Base-by-base conservation (phyloP, 441 rosid species). In the Viola pubescens region DNA sequence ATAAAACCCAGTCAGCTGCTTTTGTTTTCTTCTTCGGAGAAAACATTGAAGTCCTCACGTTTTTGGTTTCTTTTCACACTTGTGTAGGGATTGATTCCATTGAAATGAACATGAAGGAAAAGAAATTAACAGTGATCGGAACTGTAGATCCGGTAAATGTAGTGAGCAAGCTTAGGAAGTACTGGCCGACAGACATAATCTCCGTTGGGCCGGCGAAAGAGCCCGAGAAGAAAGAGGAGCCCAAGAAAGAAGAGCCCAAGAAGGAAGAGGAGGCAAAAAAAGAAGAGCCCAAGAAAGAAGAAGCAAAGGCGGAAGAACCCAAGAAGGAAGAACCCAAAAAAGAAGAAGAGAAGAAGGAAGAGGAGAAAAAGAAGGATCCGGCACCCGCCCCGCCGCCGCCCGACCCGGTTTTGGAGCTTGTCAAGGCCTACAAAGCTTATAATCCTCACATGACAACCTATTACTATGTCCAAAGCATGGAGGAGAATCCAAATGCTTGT, bases 401-500 rank as follows among this genome's bases (percentile, higher is more conserved):
- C 5, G 92, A 79, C 72, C 90, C 87, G 3, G 81, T 70, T 41
- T 52, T 74, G 56, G 94, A 89, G 78, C 81, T 85, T n/a, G 86
- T 85, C 11, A 89, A 77, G 77, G 87, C 91, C 13, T 87, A 92
- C 74, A 89, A 65, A 72, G 86, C 91, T 0, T 85, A 89, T 51
- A 85, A 92, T 72, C 98, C 98, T 69, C 86, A 84, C 38, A 58
- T 78, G 74, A 82, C 95, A 34, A 71, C 78, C 9, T 71, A 89
- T 58, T 92, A 89, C 79, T 74, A 85, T 68, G 88, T 75, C 42
- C 97, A 80, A 47, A 92, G 92, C 79, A 84, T 86, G 50, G 94
- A 87, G 57, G 97, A 90, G 80, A 84, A 91, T 61, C 96, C 94
- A 63, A 88, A 86, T 69, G 95, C 91, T 54, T 91, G 95, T 65